Evolutionary conservation across 441 rosid species (phyloP), one percentile per base, ranked within the genome.

Genomic region (Syzygium syzygioides): DNA sequence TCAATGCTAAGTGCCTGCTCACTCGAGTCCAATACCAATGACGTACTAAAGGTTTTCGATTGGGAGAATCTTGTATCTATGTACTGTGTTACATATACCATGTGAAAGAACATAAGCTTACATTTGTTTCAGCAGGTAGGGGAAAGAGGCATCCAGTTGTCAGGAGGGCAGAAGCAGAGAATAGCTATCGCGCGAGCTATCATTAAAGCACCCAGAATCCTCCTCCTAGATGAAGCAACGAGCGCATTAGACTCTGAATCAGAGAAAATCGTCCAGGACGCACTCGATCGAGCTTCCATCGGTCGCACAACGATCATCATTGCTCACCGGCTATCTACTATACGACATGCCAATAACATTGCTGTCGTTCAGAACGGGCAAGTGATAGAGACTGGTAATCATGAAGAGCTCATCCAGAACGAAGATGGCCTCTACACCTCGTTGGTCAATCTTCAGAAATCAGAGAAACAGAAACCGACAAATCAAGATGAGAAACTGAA

Each of bases 151-250:
- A 92, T 93, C 56, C 97, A 97, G 68, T 93, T 97, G 96, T 97
- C 99, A 10, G 97, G 99, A 88, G 98, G 99, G 15, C 99, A 97
- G 66, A 97, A 97, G 89, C 99, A 97, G 55, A 93, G 99, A 89
- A 96, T 97, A 4, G 98, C 98, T 52, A 97, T 96, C 25, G 98
- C 99, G 2, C 90, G 98, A 86, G 99, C 99, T 7, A 91, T 97
- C 17, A 95, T 96, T 87, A 97, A 94, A 91, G 94, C 94, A 11
- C 98, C 99, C 0, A 92, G 87, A 30, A 94, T 96, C 87, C 98
- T 97, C 54, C 95, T 97, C n/a, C 92, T 97, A 10, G 99, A 97
- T 45, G 99, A 96, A 91, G 99, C 99, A 87, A 97, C 97, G n/a
- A 97, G 98, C 57, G 99, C 99, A 19, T 79, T 97, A 12, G 99